These are phyloP conservation scores for Paralagenidium karlingii DNA, from an alignment of 352 stramenopile genomes.

Conservation along the genomic window DNA sequence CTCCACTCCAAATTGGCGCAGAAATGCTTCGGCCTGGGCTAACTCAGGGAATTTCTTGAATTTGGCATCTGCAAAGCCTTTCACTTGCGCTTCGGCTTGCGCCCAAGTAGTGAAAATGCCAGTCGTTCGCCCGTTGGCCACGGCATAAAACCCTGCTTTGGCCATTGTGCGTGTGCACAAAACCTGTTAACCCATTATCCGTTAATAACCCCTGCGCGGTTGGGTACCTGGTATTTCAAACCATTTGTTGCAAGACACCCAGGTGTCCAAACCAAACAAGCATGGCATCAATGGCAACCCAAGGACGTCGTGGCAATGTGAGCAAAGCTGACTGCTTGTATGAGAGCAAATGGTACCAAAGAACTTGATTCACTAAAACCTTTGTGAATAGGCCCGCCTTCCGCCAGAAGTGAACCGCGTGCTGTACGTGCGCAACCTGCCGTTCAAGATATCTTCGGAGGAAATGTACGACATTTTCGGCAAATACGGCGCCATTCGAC, in stretches of 20 bases:
- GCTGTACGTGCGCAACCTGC: constrained; percentile 95
- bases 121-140: constrained; percentile 27
- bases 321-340: constrained; percentile 2
- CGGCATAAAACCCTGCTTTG: constrained; percentile 38
- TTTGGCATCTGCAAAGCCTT: constrained; percentile 26
- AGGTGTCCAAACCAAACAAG: neutral
- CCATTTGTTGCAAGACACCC: neutral
- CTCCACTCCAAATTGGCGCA: neutral
- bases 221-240: too few species aligned
- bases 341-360: neutral
- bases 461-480: constrained; percentile 99
- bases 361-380: neutral
- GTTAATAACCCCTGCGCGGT: too few species aligned
- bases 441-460: constrained; percentile 97
- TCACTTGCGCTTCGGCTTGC: constrained; percentile 29
- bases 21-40: constrained; percentile 31
- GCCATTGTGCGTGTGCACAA: constrained; percentile 9
- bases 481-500: constrained; percentile 99
- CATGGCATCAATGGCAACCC: constrained; percentile 33
- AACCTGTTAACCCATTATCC: too few species aligned
- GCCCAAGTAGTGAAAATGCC: constrained; percentile 49
- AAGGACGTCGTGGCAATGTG: constrained; percentile 54
- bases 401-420: constrained; percentile 98
- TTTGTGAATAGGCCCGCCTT: constrained; percentile 59
- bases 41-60: constrained; percentile 59